phyloP scores from a whole-genome alignment of 1,284 basidiomycete genomes.

The Cryptococcus sp. region DNA sequence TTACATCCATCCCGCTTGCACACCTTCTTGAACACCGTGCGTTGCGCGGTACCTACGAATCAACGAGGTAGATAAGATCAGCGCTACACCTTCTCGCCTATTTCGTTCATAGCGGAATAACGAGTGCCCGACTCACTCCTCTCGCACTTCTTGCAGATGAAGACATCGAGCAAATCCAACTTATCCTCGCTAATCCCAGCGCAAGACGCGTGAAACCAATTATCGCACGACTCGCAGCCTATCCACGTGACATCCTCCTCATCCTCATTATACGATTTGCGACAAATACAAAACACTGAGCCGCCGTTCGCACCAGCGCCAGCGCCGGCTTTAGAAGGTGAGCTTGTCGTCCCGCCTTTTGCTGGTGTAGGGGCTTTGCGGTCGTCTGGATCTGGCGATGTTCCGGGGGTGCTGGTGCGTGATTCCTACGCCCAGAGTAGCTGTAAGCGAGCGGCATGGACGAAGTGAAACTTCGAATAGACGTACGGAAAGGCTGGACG shows the following conservation, averaged over 20 bases:
- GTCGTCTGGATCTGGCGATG: slow-evolving; percentile 1
- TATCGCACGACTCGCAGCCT: slow-evolving; percentile 51
- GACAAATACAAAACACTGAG: slow-evolving; percentile 44
- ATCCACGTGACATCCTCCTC: slow-evolving; percentile 44
- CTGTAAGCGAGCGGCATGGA: no score
- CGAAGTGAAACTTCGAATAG: no score
- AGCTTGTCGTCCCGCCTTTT: neutral
- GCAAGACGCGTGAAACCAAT: slow-evolving; percentile 51
- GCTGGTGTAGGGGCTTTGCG: neutral
- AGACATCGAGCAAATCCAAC: slow-evolving; percentile 44
- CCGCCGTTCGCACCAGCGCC: neutral
- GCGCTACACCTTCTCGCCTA: neutral
- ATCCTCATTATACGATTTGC: slow-evolving; percentile 39
- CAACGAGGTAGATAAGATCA: neutral
- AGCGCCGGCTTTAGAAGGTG: slow-evolving; percentile 2
- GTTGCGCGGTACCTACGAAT: slow-evolving; percentile 31
- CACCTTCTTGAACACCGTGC: slow-evolving; percentile 38
- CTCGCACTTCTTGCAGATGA: slow-evolving; percentile 48
- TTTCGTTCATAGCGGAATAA: neutral
- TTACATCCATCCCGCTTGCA: slow-evolving; percentile 46
- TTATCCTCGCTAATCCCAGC: slow-evolving; percentile 39
- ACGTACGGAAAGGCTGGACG: slow-evolving; percentile 5
- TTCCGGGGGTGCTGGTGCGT: neutral
- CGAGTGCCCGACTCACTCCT: slow-evolving; percentile 24
- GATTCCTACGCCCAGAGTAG: slow-evolving; percentile 1